Conservation (phyloP, 768 basidiomycete genomes). For the Ramaria rubella region DNA sequence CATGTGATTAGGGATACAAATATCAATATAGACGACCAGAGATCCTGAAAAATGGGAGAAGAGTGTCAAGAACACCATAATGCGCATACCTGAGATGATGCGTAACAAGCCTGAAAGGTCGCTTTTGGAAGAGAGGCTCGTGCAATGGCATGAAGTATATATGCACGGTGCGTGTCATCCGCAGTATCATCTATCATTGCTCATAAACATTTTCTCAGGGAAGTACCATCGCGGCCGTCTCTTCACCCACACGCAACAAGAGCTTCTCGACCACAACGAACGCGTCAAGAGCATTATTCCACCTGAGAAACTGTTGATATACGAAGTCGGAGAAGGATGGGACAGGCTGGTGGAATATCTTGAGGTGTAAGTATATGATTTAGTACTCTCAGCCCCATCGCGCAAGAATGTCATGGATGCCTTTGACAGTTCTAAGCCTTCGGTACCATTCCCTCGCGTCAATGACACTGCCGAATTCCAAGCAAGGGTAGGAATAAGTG, state of each 20-base stretch:
- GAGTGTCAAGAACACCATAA: background rate
- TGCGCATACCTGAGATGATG: too few relatives aligned
- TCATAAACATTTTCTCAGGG: background rate
- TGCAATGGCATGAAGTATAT: background rate
- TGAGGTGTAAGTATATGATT: slow-evolving; percentile 1
- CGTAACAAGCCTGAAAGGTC: too few relatives aligned
- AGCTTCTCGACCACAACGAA: background rate
- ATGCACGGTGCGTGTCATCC: background rate
- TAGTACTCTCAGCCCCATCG: background rate
- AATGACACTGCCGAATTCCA: background rate
- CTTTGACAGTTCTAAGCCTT: background rate
- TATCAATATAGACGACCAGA: background rate
- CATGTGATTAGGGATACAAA: too few relatives aligned
- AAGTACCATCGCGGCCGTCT: slow-evolving; percentile 2
- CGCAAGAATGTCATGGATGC: background rate
- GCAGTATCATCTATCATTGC: background rate
- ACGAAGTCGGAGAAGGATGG: slow-evolving; percentile 7
- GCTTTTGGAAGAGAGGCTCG: background rate
- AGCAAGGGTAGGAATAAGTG: background rate
- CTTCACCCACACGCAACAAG: background rate
- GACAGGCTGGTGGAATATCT: slow-evolving; percentile 2
- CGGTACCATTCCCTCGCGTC: background rate
- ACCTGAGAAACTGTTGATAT: slow-evolving; percentile 1
- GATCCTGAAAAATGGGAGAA: background rate
- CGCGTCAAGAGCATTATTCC: slow-evolving; percentile 3